These are phyloP conservation scores for Aethionema arabicum DNA, from an alignment of 345 rosid genomes.

Conservation along the genomic window DNA sequence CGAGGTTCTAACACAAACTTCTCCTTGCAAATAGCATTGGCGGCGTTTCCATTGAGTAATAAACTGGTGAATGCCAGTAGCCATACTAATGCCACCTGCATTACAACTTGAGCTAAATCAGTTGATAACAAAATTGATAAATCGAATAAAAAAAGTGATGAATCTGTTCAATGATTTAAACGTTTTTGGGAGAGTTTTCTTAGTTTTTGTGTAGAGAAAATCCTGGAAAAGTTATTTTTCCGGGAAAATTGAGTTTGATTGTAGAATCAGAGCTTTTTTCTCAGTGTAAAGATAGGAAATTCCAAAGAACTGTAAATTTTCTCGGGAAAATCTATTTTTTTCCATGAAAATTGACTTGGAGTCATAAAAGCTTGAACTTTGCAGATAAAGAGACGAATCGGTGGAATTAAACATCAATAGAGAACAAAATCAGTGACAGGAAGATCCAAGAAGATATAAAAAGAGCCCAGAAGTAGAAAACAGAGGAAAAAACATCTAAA, in stretches of 20 bases:
- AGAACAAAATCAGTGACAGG: slow-evolving; percentile 3
- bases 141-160: background rate
- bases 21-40: slow-evolving; percentile 47
- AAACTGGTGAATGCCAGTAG: slow-evolving; percentile 75
- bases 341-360: background rate
- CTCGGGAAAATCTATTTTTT: background rate
- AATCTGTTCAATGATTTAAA: background rate
- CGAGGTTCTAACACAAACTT: slow-evolving; percentile 58
- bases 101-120: slow-evolving; percentile 20
- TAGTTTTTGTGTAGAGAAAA: slow-evolving; percentile 13
- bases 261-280: slow-evolving; percentile 10
- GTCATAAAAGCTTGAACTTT: background rate
- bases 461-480: slow-evolving; percentile 10
- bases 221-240: slow-evolving; percentile 5
- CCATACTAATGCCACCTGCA: slow-evolving; percentile 75
- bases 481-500: slow-evolving; percentile 22
- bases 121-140: background rate
- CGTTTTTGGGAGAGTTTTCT: background rate
- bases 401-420: slow-evolving; percentile 11
- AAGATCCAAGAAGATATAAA: slow-evolving; percentile 28
- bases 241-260: slow-evolving; percentile 4
- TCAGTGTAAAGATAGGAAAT: background rate
- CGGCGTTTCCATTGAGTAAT: slow-evolving; percentile 40
- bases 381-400: slow-evolving; percentile 3
- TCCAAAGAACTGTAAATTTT: background rate